Percentiles rank a stretch among this genome's conserved stretches.
These are phyloP conservation scores for Phytopythium litorale DNA, from an alignment of 352 stramenopile species.

Conservation along the genomic window DNA sequence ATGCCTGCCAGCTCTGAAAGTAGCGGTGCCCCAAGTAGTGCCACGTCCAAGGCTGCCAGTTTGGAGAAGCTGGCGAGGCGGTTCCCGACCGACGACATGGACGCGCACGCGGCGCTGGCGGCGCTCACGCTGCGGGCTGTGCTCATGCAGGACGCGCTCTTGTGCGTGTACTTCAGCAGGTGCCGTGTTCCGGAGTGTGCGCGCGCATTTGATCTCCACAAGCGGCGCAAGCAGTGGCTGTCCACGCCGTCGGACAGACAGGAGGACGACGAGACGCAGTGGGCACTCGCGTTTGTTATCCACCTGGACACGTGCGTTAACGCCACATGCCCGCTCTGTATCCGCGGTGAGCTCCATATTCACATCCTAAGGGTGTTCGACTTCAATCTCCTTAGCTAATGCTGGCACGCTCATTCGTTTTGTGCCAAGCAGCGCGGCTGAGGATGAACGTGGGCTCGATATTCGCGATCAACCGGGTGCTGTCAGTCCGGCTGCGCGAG, in stretches of 20 bases:
- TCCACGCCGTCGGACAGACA: not conserved
- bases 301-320: slow-evolving; percentile 26
- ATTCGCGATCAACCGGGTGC: not conserved
- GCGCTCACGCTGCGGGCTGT: slow-evolving; percentile 24
- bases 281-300: slow-evolving; percentile 16
- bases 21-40: not conserved
- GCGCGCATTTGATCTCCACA: slow-evolving; percentile 23
- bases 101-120: slow-evolving; percentile 21
- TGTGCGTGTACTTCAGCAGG: slow-evolving; percentile 28
- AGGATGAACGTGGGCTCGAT: not conserved
- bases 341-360: slow-evolving; percentile 9
- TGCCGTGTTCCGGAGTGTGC: slow-evolving; percentile 23
- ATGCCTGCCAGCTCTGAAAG: not conserved
- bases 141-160: slow-evolving; percentile 33
- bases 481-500: not conserved
- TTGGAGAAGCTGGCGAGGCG: slow-evolving; percentile 26
- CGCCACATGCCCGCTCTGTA: slow-evolving; percentile 36
- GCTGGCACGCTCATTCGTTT: not conserved
- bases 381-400: too few relatives aligned
- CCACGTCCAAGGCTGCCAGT: slow-evolving; percentile 9
- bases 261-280: slow-evolving; percentile 8
- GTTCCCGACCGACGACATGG: slow-evolving; percentile 25
- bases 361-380: too few relatives aligned
- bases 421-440: not conserved
- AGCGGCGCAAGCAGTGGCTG: slow-evolving; percentile 23